phyloP scores from a whole-genome alignment of 2,329 filamentous ascomycete genomes.

The Akanthomyces lecanii region DNA sequence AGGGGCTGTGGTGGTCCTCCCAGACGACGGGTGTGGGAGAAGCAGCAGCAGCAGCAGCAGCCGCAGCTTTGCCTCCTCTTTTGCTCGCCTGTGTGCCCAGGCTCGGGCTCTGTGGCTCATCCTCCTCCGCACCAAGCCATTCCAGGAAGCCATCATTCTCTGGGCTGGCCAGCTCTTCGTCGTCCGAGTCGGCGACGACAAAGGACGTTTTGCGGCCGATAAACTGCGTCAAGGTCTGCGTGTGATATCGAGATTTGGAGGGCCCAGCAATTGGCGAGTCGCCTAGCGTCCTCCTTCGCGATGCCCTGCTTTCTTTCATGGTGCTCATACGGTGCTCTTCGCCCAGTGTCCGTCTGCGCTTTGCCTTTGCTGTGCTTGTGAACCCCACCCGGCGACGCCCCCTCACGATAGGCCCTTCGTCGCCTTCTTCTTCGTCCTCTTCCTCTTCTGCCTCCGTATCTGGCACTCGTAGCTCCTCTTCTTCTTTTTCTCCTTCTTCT shows the following conservation, averaged over 20 bases:
- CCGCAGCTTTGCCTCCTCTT: background rate
- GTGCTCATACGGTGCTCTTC: slow-evolving; percentile 22
- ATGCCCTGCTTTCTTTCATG: slow-evolving; percentile 21
- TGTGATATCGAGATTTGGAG: slow-evolving; percentile 31
- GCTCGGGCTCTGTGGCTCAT: slow-evolving; percentile 26
- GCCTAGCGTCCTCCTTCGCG: slow-evolving; percentile 21
- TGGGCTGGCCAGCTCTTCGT: slow-evolving; percentile 27
- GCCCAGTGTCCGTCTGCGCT: slow-evolving; percentile 28
- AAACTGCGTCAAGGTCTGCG: slow-evolving; percentile 41
- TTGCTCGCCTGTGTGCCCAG: slow-evolving; percentile 1
- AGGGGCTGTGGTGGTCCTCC: slow-evolving; percentile 13
- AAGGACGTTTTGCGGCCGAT: slow-evolving; percentile 24
- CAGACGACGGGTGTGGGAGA: slow-evolving; percentile 14
- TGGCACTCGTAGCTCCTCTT: slow-evolving; percentile 24
- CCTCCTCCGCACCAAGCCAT: slow-evolving; percentile 26
- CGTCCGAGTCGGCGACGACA: slow-evolving; percentile 39
- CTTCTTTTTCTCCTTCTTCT: slow-evolving; percentile 16
- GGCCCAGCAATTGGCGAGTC: slow-evolving; percentile 4
- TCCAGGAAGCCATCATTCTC: slow-evolving; percentile 29
- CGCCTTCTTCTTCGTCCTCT: slow-evolving; percentile 17
- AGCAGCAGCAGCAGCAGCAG: slow-evolving; percentile 15
- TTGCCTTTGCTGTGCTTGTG: slow-evolving; percentile 17
- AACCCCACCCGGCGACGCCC: slow-evolving; percentile 12
- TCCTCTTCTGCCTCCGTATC: slow-evolving; percentile 19
- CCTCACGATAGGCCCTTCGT: background rate